These are phyloP conservation scores for Hypoxylon crocopeplum DNA, from an alignment of 495 filamentous ascomycete genomes.

Conservation along the genomic window DNA sequence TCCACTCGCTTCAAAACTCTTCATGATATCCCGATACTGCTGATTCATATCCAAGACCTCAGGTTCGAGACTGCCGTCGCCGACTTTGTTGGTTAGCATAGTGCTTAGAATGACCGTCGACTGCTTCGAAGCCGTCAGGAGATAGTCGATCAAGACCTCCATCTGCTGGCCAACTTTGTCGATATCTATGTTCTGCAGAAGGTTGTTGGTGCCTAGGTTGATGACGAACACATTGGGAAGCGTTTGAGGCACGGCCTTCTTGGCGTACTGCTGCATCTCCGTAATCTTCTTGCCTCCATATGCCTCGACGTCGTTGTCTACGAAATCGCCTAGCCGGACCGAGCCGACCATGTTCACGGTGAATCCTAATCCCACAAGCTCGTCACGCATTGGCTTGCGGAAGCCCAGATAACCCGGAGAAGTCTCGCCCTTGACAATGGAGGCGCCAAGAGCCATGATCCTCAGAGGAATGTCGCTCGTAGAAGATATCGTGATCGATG, in stretches of 20 bases:
- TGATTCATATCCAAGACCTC: conserved; percentile 40
- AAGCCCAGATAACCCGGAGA: conserved; percentile 61
- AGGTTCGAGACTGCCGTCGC: conserved; percentile 29
- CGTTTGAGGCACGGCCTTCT: conserved; percentile 29
- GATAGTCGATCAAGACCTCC: conserved; percentile 26
- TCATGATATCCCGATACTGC: conserved; percentile 37
- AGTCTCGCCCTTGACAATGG: conserved; percentile 59
- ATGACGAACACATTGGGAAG: conserved; percentile 46
- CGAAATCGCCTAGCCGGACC: conserved; percentile 40
- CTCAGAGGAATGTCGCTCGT: conserved; percentile 40
- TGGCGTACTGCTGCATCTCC: conserved; percentile 38
- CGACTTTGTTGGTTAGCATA: conserved; percentile 36
- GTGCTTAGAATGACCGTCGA: conserved; percentile 36
- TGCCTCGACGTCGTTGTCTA: conserved; percentile 45
- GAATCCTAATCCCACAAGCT: conserved; percentile 34
- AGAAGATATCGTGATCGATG: conserved; percentile 8
- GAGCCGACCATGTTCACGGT: conserved; percentile 44
- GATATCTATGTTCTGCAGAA: conserved; percentile 28
- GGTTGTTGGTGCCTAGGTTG: conserved; percentile 48
- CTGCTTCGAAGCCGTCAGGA: conserved; percentile 18
- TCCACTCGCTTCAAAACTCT: conserved; percentile 22
- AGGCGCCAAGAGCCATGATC: conserved; percentile 63
- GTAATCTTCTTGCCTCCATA: conserved; percentile 42
- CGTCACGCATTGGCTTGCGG: conserved; percentile 49
- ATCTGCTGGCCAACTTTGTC: conserved; percentile 33